Evolutionary conservation across 176 grass and related monocot genomes (phyloP), one percentile per base, ranked within the genome.

Genomic region (Cenchrus americanus): DNA sequence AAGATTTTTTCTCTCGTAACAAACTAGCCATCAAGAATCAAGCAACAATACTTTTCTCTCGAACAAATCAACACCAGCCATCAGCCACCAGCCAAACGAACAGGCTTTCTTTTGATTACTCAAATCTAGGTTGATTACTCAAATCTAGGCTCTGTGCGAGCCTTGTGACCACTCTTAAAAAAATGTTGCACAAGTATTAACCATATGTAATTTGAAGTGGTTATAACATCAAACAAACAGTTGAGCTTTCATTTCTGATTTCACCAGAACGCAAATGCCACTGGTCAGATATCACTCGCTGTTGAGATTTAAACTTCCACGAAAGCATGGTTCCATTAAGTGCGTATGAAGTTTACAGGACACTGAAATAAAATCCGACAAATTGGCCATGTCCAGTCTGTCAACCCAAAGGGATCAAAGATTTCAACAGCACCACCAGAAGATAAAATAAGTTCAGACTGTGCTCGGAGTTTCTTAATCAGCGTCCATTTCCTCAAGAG

Each of bases 401-500:
- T 72, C 50, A 4, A 21, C 24, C 71, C 41, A 48, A 73, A 49
- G 40, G 26, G 24, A 80, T 30, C 26, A 57, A 77, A 62, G 72
- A 63, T 82, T 82, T 70, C 44, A 81, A 30, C 63, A 87, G 24
- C 14, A 7, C 40, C 70, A 40, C 40, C 70, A 40, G 48, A 32
- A 65, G 19, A 59, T 60, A 50, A 76, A 67, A 86, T n/a, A 74
- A 81, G 60, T 24, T 60, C 5, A 1, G 6, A 11, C 4, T 13
- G 14, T 17, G 22, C 40, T 57, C 1, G 10, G 47, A 47, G 40
- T 17, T 43, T 69, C 53, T 85, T 84, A 97, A 76, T 94, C 92
- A 50, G 92, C 94, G 80, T 97, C 90, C 94, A 94, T 97, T 74
- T 89, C 94, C 84, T 94, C 92, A 7, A 89, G 64, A 46, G 94